These are phyloP conservation scores for Serendipita sp. DNA, from an alignment of 768 basidiomycete species.

Conservation along the genomic window DNA sequence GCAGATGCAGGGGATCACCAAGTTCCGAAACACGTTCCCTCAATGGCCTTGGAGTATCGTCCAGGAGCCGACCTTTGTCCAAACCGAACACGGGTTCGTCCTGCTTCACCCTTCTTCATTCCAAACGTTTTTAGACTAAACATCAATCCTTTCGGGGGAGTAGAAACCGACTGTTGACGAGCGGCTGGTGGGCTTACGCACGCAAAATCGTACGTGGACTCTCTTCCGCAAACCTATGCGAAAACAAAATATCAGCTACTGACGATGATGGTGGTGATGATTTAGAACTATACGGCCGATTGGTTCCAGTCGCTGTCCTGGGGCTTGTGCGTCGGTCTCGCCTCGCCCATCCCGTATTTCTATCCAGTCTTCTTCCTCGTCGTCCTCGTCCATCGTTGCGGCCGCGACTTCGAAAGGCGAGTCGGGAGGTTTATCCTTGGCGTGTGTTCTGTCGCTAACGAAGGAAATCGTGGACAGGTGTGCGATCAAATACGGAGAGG, in stretches of 20 bases:
- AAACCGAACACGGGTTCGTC: conserved; percentile 79
- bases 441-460: neutral
- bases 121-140: neutral
- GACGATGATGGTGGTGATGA: neutral
- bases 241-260: neutral
- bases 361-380: conserved; percentile 93
- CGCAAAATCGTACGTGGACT: conserved; percentile 64
- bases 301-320: conserved; percentile 75
- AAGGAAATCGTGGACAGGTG: neutral
- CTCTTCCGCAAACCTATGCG: neutral
- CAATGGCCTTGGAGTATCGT: conserved; percentile 72
- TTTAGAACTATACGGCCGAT: conserved; percentile 85
- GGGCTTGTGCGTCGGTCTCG: conserved; percentile 62
- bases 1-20: conserved; percentile 79
- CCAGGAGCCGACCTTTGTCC: conserved; percentile 77
- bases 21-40: conserved; percentile 84
- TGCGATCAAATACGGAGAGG: conserved; percentile 80
- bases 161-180: conserved; percentile 78
- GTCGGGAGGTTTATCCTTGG: conserved; percentile 17
- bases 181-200: conserved; percentile 88
- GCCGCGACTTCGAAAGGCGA: conserved; percentile 86
- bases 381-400: conserved; percentile 80
- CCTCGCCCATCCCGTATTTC: conserved; percentile 83
- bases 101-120: neutral
- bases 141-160: neutral